A percentile compares a stretch with the other conserved stretches of the same genome.
These are phyloP conservation scores for Sporothrix brasiliensis DNA, from an alignment of 2,329 filamentous ascomycete species.

Conservation along the genomic window DNA sequence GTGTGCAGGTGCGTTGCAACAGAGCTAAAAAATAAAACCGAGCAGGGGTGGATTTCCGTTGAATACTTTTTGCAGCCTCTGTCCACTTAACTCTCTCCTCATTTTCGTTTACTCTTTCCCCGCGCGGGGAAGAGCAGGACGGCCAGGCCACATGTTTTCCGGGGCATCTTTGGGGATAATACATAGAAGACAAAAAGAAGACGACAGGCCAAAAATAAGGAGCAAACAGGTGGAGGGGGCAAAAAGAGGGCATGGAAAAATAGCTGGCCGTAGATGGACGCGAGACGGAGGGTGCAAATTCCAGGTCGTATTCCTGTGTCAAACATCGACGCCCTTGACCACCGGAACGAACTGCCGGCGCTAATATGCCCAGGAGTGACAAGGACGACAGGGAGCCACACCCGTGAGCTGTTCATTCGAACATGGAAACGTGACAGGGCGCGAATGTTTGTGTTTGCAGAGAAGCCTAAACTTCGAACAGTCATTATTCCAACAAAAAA, in stretches of 20 bases:
- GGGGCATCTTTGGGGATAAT: neutral
- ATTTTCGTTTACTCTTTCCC: conserved; percentile 4
- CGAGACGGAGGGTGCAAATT: conserved; percentile 17
- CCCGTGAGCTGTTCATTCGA: neutral
- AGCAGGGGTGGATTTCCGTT: neutral
- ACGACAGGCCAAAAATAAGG: neutral
- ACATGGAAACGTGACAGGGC: neutral
- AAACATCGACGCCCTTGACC: neutral
- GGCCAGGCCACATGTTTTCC: conserved; percentile 3
- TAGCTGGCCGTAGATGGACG: conserved; percentile 3
- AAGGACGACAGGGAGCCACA: neutral
- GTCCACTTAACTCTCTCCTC: neutral
- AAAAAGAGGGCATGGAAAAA: neutral
- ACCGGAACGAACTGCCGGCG: conserved; percentile 10
- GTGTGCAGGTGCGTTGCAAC: neutral
- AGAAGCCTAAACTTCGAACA: no score
- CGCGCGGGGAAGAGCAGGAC: conserved; percentile 1
- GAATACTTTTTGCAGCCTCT: neutral
- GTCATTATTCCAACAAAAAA: neutral
- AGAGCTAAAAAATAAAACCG: neutral
- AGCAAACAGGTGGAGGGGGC: neutral
- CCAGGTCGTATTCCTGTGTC: neutral
- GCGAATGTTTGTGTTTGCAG: no score
- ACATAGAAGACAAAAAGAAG: neutral
- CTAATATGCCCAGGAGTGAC: neutral